These are phyloP conservation scores for Pseudogymnoascus sp. DNA, from an alignment of 2,329 filamentous ascomycete species.

Conservation along the genomic window DNA sequence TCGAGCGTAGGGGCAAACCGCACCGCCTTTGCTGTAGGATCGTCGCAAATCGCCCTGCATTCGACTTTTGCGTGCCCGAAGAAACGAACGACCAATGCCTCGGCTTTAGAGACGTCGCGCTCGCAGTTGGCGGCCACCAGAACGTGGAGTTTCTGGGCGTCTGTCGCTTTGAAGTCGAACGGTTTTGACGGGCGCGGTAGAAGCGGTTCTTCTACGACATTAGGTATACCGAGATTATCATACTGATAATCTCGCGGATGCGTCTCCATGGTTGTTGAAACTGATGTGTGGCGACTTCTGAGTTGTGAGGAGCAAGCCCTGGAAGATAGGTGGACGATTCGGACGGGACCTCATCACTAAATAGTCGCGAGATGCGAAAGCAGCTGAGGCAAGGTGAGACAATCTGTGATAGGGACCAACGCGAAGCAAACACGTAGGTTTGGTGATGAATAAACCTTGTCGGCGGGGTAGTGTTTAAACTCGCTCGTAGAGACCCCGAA, in stretches of 20 bases:
- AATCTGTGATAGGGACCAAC: not conserved
- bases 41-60: conserved; percentile 55
- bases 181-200: conserved; percentile 18
- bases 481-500: not conserved
- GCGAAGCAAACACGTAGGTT: conserved; percentile 4
- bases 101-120: conserved; percentile 56
- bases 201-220: conserved; percentile 12
- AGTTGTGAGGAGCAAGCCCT: conserved; percentile 1
- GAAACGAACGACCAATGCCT: conserved; percentile 57
- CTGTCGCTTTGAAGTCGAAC: conserved; percentile 34
- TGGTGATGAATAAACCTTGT: not conserved
- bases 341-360: conserved; percentile 6
- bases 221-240: not conserved
- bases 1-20: conserved; percentile 34
- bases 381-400: not conserved
- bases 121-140: conserved; percentile 59
- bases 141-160: conserved; percentile 48
- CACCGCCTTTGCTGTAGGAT: conserved; percentile 53
- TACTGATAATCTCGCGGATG: not conserved
- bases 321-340: not conserved
- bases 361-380: conserved; percentile 2
- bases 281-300: not conserved
- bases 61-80: conserved; percentile 57
- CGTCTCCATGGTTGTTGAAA: not conserved
- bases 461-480: not conserved